These are phyloP conservation scores for Verticillium klebahnii DNA, from an alignment of 2,329 filamentous ascomycete genomes.

Conservation along the genomic window DNA sequence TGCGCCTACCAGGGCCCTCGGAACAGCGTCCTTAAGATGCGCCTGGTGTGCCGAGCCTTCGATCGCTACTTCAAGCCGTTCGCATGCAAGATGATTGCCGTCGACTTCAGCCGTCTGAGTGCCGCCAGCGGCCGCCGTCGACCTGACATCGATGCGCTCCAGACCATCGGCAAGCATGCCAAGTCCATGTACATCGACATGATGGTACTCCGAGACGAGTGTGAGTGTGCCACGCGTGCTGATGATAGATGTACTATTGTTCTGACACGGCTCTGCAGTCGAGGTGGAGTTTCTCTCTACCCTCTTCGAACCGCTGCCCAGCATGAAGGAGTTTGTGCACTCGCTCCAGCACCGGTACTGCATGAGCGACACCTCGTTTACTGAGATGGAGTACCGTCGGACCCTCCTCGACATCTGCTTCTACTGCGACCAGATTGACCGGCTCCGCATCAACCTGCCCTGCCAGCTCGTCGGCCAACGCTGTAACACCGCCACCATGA, in stretches of 20 bases:
- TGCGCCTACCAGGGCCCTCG: constrained; percentile 36
- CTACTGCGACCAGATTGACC: constrained; percentile 37
- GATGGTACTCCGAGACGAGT: constrained; percentile 47
- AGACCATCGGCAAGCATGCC: constrained; percentile 41
- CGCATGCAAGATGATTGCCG: constrained; percentile 40
- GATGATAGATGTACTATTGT: background rate
- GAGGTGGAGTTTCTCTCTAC: constrained; percentile 43
- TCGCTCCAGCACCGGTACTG: constrained; percentile 40
- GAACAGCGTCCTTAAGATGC: constrained; percentile 38
- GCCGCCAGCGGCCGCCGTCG: constrained; percentile 24
- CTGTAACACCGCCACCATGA: constrained; percentile 42
- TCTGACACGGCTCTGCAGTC: constrained; percentile 23
- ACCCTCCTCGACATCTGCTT: constrained; percentile 37
- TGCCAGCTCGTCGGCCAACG: constrained; percentile 43
- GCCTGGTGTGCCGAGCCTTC: constrained; percentile 45
- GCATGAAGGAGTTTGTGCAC: constrained; percentile 39
- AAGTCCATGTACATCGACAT: constrained; percentile 46
- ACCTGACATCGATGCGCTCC: constrained; percentile 34
- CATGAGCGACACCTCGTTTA: constrained; percentile 44
- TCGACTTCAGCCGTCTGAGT: constrained; percentile 46
- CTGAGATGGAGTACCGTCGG: constrained; percentile 40
- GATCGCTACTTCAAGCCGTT: constrained; percentile 40
- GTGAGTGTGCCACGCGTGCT: constrained; percentile 23
- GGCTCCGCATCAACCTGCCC: constrained; percentile 46
- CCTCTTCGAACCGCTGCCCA: constrained; percentile 39